Conservation (phyloP, 1,284 basidiomycete genomes). For the Moesziomyces antarcticus region DNA sequence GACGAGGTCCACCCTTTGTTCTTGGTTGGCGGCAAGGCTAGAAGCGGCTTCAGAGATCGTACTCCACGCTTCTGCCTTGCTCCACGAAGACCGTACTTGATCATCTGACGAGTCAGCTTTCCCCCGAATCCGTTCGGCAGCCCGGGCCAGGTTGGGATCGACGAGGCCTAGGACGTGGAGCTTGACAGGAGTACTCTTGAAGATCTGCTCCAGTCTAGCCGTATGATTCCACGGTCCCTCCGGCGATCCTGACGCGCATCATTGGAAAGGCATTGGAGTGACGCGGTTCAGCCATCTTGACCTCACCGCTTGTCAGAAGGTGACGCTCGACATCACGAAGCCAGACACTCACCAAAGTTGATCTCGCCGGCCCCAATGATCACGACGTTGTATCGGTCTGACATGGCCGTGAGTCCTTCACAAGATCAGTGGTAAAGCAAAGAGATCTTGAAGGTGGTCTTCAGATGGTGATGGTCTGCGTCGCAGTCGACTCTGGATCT, state of each 20-base stretch:
- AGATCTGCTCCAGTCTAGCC: conserved; percentile 19
- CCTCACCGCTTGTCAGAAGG: not conserved
- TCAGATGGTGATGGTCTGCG: too few species aligned
- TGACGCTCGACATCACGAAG: not conserved
- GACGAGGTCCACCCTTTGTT: conserved; percentile 35
- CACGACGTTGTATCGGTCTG: conserved; percentile 21
- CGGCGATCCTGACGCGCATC: conserved; percentile 13
- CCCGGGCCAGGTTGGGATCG: conserved; percentile 45
- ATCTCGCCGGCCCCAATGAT: conserved; percentile 46
- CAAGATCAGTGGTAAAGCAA: not conserved
- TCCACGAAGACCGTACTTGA: conserved; percentile 8
- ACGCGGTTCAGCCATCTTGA: too few species aligned
- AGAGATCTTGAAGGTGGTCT: not conserved
- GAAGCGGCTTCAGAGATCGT: conserved; percentile 4
- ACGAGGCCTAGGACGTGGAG: conserved; percentile 51
- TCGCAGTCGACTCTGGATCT: too few species aligned
- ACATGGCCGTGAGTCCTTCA: not conserved
- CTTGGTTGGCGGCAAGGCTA: not conserved
- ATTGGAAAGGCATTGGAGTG: not conserved
- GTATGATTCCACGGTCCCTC: conserved; percentile 53
- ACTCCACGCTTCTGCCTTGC: conserved; percentile 9
- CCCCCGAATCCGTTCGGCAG: conserved; percentile 28
- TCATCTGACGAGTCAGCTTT: conserved; percentile 7
- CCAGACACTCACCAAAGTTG: conserved; percentile 33
- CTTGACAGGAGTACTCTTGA: conserved; percentile 5